Base-by-base conservation (phyloP, 208 protist species). In the Trypanosoma cruzi region DNA sequence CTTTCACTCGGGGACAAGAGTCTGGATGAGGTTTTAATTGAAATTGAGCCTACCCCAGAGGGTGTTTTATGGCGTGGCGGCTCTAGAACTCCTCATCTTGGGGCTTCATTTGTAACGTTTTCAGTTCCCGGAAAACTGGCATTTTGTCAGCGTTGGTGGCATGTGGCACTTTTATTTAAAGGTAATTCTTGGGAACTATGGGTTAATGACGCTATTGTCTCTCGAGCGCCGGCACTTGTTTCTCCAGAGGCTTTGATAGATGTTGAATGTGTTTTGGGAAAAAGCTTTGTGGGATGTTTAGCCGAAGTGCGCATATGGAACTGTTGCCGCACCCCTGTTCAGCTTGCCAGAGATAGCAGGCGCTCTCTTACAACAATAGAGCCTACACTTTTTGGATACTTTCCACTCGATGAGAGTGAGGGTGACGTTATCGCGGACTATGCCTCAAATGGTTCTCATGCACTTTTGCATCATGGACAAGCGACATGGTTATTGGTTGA, bases 121-220 rank as follows among this genome's bases (percentile, higher is more conserved):
- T 68, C 54, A 40, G 82, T 81, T 56, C 79, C 86, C 4, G 81
- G 76, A 18, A 81, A 88, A 49, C 64, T 90, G 42, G 62, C 76
- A 28, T 74, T 75, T 53, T 71, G 61, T 32, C 66, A 92, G 61
- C 73, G 85, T 26, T 97, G 92, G 92, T 94, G 86, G 80, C 88
- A 95, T 65, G 86, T 97, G 6, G 92, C 82, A n/a, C 86, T 97
- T 32, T 87, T 93, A 66, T 97, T 93, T 77, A 91, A 85, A 32
- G 92, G 92, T 24, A 83, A 75, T 0, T 75, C 75, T 36, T 97
- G 92, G 90, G 83, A 93, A 62, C 64, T 97, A 60, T 94, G 79
- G 76, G 71, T 97, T 20, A 77, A 97, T 73, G 70, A 86, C 54
- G 44, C 65, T 22, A 64, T 94, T 59, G 86, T 86, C 14, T 57